Conservation (phyloP, 179 eudicot species). For the Pouteria campechiana region DNA sequence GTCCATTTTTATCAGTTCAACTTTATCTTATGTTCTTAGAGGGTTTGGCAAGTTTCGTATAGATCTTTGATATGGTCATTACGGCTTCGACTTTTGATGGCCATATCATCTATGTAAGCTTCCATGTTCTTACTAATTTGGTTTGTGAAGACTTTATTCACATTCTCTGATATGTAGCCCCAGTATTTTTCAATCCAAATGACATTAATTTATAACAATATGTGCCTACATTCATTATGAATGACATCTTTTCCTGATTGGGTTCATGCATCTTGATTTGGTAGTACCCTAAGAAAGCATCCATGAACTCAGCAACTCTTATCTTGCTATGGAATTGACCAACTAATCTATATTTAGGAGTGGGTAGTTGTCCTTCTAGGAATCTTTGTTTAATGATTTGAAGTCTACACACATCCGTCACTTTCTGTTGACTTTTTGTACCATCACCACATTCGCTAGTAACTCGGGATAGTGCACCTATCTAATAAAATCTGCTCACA, state of each 20-base stretch:
- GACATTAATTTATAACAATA: too few species aligned
- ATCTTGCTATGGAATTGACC: neutral
- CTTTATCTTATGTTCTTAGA: neutral
- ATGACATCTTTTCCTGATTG: too few species aligned
- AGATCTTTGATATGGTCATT: neutral
- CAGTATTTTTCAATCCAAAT: too few species aligned
- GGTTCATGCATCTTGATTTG: neutral
- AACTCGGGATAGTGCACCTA: neutral
- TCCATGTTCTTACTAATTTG: neutral
- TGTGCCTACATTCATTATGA: too few species aligned
- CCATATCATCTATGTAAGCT: neutral
- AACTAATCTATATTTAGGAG: neutral
- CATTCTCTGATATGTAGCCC: too few species aligned
- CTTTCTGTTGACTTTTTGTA: neutral
- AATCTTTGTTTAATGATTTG: neutral
- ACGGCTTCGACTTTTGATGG: neutral
- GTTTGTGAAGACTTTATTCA: neutral
- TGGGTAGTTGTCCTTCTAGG: neutral
- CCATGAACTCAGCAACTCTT: neutral
- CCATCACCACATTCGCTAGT: neutral
- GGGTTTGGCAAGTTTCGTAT: neutral
- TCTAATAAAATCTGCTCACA: neutral
- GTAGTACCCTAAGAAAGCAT: neutral
- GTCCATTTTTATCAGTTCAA: neutral
- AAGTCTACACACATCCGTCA: slow-evolving; percentile 5